A percentile compares a stretch with the other conserved stretches of the same genome.
Conservation (phyloP, 2,329 filamentous ascomycete genomes). For the Sclerotinia subarctica region DNA sequence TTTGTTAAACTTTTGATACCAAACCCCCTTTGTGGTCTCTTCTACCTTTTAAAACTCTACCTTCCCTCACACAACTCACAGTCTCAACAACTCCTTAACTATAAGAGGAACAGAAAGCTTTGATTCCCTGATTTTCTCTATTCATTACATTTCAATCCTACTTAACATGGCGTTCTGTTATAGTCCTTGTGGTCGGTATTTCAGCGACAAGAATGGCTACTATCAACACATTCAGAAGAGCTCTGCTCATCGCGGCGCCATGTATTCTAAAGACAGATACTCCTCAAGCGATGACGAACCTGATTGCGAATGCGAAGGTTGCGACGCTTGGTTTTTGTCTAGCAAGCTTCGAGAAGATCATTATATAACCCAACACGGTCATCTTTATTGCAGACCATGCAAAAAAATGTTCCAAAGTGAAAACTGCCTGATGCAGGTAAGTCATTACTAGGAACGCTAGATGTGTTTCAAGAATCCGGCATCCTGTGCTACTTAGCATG, state of each 20-base stretch:
- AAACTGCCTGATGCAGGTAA: slow-evolving; percentile 31
- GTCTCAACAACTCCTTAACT: not conserved
- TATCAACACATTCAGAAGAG: slow-evolving; percentile 29
- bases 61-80: too few species aligned
- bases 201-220: slow-evolving; percentile 22
- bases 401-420: slow-evolving; percentile 28
- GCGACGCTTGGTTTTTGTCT: slow-evolving; percentile 23
- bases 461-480: not conserved
- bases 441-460: not conserved
- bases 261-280: not conserved
- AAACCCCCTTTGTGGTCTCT: not conserved
- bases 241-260: slow-evolving; percentile 17
- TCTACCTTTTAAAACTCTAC: not conserved
- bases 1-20: too few species aligned
- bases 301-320: slow-evolving; percentile 29
- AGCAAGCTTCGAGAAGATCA: slow-evolving; percentile 29
- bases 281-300: not conserved
- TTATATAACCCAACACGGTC: slow-evolving; percentile 16
- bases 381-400: slow-evolving; percentile 31
- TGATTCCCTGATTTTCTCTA: not conserved
- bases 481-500: not conserved
- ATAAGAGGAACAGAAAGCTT: not conserved
- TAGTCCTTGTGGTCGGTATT: slow-evolving; percentile 20
- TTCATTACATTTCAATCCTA: too few species aligned
- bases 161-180: slow-evolving; percentile 13